Base-by-base conservation (phyloP, 805 yeast species). In the Wickerhamiella cacticola region DNA sequence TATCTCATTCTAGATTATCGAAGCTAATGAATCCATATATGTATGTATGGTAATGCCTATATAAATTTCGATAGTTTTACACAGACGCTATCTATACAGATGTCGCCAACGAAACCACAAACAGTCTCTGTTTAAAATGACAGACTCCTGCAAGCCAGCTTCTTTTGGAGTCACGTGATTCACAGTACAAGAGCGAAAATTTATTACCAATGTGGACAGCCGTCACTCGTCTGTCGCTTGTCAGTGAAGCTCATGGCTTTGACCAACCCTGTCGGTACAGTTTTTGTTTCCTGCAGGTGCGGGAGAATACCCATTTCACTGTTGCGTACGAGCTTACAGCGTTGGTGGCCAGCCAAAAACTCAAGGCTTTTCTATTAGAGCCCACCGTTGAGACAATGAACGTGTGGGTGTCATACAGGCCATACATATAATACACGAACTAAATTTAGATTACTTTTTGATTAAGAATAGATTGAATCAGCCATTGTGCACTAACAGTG, bases 381-480 rank as follows among this genome's bases (percentile, higher is more conserved):
- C 49, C 45, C 45, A 39, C 29, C 22, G 49, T 33, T 33, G 24
- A 16, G 25, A 6, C 38, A 19, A 26, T 44, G 41, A 23, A 25
- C 41, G 33, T 16, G 35, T 35, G 47, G 56, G 64, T 59, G 64
- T 61, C 64, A 61, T 63, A 60, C 58, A 52, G 56, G 61, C 50
- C 64, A 50, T 18, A 61, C 62, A 60, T 43, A n/a, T 10, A 19
- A 9, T 8, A 41, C 19, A 3, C 5, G 13, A 25, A 18, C 24
- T n/a, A 16, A 28, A 7, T 28, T 3, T 8, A 18, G 29, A 9
- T 10, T 25, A 61, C 29, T 28, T 57, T 50, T 25, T 61, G 60
- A 50, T 56, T 59, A 8, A 63, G 59, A 21, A 63, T 47, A 41
- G 63, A 55, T 29, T 59, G 63, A 16, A 58, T 51, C 18, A 63